A percentile compares a stretch with the other conserved stretches of the same genome.
phyloP scores from a whole-genome alignment of 306 rosid genomes.

The Citrullus colocynthis region DNA sequence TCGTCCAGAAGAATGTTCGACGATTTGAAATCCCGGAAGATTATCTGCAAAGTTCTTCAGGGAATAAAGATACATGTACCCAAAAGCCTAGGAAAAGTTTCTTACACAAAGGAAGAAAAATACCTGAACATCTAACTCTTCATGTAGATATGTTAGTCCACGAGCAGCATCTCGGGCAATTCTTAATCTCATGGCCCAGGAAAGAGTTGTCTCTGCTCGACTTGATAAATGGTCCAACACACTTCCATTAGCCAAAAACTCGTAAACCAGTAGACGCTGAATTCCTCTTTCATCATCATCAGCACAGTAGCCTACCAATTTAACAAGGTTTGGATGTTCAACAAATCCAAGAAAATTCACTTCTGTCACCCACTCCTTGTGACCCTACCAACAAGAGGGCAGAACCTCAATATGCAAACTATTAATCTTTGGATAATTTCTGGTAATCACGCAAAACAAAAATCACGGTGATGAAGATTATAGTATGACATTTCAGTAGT shows the following conservation, averaged over 20 bases:
- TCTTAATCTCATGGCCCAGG: conserved; percentile 74
- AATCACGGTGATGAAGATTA: not conserved
- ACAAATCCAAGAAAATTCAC: conserved; percentile 94
- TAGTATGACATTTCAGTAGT: not conserved
- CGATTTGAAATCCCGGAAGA: conserved; percentile 94
- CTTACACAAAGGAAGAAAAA: not conserved
- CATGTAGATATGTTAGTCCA: conserved; percentile 79
- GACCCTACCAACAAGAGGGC: conserved; percentile 44
- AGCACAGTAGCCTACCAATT: conserved; percentile 89
- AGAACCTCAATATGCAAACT: not conserved
- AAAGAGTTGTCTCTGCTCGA: conserved; percentile 46
- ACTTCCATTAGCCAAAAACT: conserved; percentile 78
- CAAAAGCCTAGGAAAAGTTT: not conserved
- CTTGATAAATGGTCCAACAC: conserved; percentile 66
- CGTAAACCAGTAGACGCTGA: conserved; percentile 77
- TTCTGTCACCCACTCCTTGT: conserved; percentile 97
- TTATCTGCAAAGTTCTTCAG: conserved; percentile 34
- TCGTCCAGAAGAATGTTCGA: conserved; percentile 91
- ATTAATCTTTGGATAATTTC: not conserved
- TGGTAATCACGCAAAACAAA: not conserved
- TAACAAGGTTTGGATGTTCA: conserved; percentile 93
- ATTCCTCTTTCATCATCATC: conserved; percentile 98
- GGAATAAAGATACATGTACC: not conserved
- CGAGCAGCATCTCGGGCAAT: conserved; percentile 91
- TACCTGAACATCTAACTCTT: conserved; percentile 92